Evolutionary conservation across 1,284 basidiomycete species (phyloP), one percentile per base, ranked within the genome.

Genomic region (Tremellales sp.): DNA sequence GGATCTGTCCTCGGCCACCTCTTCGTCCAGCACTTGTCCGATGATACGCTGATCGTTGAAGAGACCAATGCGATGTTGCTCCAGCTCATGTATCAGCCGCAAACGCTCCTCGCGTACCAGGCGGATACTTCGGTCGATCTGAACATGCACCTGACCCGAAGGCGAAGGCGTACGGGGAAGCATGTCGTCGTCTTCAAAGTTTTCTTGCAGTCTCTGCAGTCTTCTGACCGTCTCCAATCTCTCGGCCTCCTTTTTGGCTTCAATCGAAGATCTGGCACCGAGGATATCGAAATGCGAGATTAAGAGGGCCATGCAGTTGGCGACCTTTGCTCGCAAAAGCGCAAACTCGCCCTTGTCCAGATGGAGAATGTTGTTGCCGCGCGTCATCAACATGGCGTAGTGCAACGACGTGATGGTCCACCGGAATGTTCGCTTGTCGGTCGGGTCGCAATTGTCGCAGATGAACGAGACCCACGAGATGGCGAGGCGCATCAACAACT

Each of bases 391-490:
- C 60, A 92, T 83, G 3, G 92, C 87, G 65, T 95, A 97, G 65
- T 97, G 91, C 16, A 99, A 81, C 4, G 95, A 93, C 44, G 87
- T 88, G 45, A 99, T 92, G 1, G 95, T 94, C 92, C 94, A 98
- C 66, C 89, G 86, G 80, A 99, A 99, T 0, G 93, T 98, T 71
- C 87, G 90, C 51, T 91, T 83, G 69, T 98, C 94, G 36, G 90
- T 87, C 2, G 92, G 90, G 61, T 97, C 88, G 73, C 95, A 99
- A 62, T 94, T 90, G 66, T 97, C 93, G 72, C 91, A 97, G 54
- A 98, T 95, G 75, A 99, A 98, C 22, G 89, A 85, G 22, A 98
- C 89, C 95, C 95, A 99, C 18, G 87, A 86, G 58, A 97, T 95
- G 2, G 91, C 88, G 35, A 95, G 79, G 53, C 83, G 83, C 71